Base-by-base conservation (phyloP, 805 yeast species). In the Yarrowia alimentaria region DNA sequence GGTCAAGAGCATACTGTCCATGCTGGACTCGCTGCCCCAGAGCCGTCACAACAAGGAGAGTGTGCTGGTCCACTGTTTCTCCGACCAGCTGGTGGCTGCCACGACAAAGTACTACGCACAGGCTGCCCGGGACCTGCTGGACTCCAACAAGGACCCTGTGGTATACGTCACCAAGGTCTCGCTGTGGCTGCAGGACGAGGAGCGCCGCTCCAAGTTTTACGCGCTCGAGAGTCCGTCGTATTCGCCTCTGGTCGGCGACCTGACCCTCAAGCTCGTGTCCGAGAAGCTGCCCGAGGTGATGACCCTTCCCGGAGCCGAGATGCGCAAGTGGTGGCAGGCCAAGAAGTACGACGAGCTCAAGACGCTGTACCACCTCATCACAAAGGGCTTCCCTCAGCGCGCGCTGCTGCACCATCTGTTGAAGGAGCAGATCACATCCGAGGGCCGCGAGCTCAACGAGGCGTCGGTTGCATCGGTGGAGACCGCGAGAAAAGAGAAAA, bases 21-120 rank as follows among this genome's bases (percentile, higher is more conserved):
- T 90, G 89, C 73, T 86, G 62, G 93, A 86, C 60, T 68, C 81
- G 5, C 26, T 60, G 26, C 63, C 62, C 11, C 57, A 78, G 52
- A 71, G 69, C 24, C 53, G 53, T 20, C 34, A 54, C 7, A 61
- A 57, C 16, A 57, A 58, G 5, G 89, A 81, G 53, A 81, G 77
- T 51, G 83, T 79, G 56, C 88, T 84, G 60, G 68, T 72, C 19
- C 74, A 71, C 14, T 73, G 68, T 33, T 84, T 89, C 62, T 95
- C 87, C 58, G 89, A 87, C 0, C 66, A 63, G 43, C 73, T 86
- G 34, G 60, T 86, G 45, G 61, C 68, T 4, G 73, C 73, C 24
- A 77, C 91, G 1, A 76, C 72, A 52, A 64, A 66, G 1, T 86
- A 76, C 62, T 90, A 83, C 61, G 60, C 68, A 11, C 61, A 61